phyloP scores from a whole-genome alignment of 1,139 yeast species.

The Sugiyamaella novakii region DNA sequence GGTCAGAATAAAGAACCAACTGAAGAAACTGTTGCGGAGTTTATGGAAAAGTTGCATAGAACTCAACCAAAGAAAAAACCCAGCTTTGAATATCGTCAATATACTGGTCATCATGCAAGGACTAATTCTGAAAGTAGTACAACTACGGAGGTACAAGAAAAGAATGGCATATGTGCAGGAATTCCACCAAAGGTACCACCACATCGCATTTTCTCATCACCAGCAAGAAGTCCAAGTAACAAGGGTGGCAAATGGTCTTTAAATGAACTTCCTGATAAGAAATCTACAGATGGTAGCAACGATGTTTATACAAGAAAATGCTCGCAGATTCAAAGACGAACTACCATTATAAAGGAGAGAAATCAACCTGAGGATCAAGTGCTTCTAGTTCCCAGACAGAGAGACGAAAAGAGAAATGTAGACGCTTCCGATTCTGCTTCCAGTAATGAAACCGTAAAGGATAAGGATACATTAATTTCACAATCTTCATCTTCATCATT shows the following conservation, averaged over 20 bases:
- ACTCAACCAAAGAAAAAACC: constrained; percentile 21
- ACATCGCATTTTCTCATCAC: constrained; percentile 28
- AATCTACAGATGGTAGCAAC: constrained; percentile 11
- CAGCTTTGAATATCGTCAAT: constrained; percentile 23
- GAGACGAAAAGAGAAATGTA: neutral
- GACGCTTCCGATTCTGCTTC: no score
- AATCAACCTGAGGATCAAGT: neutral
- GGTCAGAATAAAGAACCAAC: neutral
- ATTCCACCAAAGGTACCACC: constrained; percentile 38
- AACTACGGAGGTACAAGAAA: constrained; percentile 11
- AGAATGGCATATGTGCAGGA: constrained; percentile 32
- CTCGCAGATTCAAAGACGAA: constrained; percentile 27
- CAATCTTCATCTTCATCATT: constrained; percentile 10
- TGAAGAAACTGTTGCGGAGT: constrained; percentile 1
- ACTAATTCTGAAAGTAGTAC: constrained; percentile 9
- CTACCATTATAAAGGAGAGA: neutral
- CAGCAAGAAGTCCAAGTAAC: no score
- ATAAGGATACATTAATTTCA: neutral
- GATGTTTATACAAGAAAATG: constrained; percentile 35
- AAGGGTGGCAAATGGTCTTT: no score
- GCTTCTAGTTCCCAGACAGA: constrained; percentile 2
- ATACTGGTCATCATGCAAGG: constrained; percentile 5
- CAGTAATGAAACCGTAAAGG: neutral
- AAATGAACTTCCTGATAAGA: constrained; percentile 9
- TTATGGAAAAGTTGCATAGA: constrained; percentile 9